phyloP scores from a whole-genome alignment of 2,329 filamentous ascomycete species.

The Stemphylium beticola region DNA sequence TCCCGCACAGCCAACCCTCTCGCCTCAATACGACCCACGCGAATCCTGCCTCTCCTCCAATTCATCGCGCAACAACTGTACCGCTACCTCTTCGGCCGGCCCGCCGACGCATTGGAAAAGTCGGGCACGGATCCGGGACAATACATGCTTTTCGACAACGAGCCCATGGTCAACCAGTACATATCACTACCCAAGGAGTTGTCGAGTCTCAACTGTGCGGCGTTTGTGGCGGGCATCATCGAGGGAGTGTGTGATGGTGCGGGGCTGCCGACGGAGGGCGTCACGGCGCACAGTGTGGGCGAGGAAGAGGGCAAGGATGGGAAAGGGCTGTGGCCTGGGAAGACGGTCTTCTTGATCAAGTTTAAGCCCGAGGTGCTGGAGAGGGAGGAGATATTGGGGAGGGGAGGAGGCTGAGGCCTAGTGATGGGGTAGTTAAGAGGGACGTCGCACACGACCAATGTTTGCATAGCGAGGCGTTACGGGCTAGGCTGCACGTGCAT shows the following conservation, averaged over 20 bases:
- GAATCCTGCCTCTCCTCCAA: slow-evolving; percentile 88
- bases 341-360: slow-evolving; percentile 94
- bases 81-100: slow-evolving; percentile 87
- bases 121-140: slow-evolving; percentile 84
- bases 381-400: slow-evolving; percentile 80
- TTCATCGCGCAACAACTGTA: slow-evolving; percentile 94
- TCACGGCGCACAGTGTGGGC: slow-evolving; percentile 79
- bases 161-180: slow-evolving; percentile 93
- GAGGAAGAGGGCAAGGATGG: slow-evolving; percentile 59
- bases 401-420: slow-evolving; percentile 53
- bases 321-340: slow-evolving; percentile 81
- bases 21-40: slow-evolving; percentile 71
- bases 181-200: slow-evolving; percentile 94
- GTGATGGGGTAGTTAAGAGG: neutral
- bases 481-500: neutral
- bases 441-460: neutral
- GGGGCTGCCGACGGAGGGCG: slow-evolving; percentile 80
- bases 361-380: slow-evolving; percentile 92
- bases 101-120: slow-evolving; percentile 92
- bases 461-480: slow-evolving; percentile 27
- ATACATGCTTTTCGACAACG: slow-evolving; percentile 99
- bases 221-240: slow-evolving; percentile 91
- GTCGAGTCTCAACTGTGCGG: slow-evolving; percentile 94
- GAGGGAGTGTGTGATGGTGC: slow-evolving; percentile 95
- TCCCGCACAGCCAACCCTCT: slow-evolving; percentile 63